These are phyloP conservation scores for Aspergillus sclerotioniger DNA, from an alignment of 495 filamentous ascomycete genomes.

Conservation along the genomic window DNA sequence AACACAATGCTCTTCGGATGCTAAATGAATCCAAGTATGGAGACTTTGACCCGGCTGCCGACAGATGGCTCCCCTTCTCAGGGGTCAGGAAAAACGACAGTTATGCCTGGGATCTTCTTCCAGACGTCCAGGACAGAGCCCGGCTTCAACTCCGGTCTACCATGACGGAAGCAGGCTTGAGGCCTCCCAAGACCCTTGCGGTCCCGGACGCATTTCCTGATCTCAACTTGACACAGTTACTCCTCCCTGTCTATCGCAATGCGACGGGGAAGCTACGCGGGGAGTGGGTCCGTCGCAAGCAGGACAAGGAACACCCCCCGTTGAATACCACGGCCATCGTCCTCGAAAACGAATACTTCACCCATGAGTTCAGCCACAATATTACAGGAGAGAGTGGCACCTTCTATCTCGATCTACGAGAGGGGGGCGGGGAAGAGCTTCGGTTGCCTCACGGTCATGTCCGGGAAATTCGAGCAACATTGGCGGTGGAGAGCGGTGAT, in stretches of 20 bases:
- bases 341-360: slow-evolving; percentile 48
- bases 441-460: slow-evolving; percentile 35
- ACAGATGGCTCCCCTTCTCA: slow-evolving; percentile 70
- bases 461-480: slow-evolving; percentile 60
- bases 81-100: slow-evolving; percentile 71
- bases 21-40: slow-evolving; percentile 73
- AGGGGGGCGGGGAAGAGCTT: slow-evolving; percentile 39
- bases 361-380: slow-evolving; percentile 62
- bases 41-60: slow-evolving; percentile 61
- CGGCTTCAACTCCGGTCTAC: slow-evolving; percentile 46
- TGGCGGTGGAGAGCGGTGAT: slow-evolving; percentile 68
- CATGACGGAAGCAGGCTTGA: slow-evolving; percentile 38
- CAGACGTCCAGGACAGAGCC: slow-evolving; percentile 54
- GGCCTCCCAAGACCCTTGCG: slow-evolving; percentile 32
- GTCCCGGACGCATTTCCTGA: slow-evolving; percentile 41
- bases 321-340: slow-evolving; percentile 54
- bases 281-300: slow-evolving; percentile 65
- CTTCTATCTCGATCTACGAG: slow-evolving; percentile 45
- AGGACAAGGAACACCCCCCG: slow-evolving; percentile 32
- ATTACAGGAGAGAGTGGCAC: slow-evolving; percentile 57
- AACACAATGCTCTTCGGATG: slow-evolving; percentile 59
- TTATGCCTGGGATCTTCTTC: slow-evolving; percentile 68
- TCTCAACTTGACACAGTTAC: slow-evolving; percentile 41
- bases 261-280: slow-evolving; percentile 74
- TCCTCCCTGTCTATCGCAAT: slow-evolving; percentile 69